Evolutionary conservation across 1,139 yeast species (phyloP).

Genomic region (Candida sp.): DNA sequence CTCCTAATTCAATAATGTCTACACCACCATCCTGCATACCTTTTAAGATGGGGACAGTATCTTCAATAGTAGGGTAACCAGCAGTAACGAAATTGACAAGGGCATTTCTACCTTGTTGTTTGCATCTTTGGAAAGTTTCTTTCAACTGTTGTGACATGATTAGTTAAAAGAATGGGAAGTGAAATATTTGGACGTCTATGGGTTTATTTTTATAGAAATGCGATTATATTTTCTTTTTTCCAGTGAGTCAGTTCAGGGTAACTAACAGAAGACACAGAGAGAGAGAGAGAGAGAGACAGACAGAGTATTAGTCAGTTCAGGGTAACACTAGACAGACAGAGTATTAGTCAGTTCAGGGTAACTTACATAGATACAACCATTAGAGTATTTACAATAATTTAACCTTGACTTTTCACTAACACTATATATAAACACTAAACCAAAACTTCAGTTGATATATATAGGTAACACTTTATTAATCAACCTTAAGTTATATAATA

Average conservation of each 20-base stretch:
- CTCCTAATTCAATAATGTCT: constrained; percentile 89
- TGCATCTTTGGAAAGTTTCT: constrained; percentile 70
- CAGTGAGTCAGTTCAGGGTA: constrained; percentile 20
- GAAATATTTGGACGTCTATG: too few relatives aligned
- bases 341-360: not conserved
- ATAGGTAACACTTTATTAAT: too few relatives aligned
- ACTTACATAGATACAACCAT: not conserved
- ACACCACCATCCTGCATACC: constrained; percentile 96
- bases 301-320: not conserved
- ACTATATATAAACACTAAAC: too few relatives aligned
- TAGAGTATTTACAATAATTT: not conserved
- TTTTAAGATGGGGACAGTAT: constrained; percentile 79
- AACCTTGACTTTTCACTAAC: too few relatives aligned
- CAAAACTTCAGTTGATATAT: too few relatives aligned
- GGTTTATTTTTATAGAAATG: too few relatives aligned
- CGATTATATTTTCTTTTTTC: not conserved
- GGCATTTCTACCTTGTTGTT: constrained; percentile 78
- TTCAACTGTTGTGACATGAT: constrained; percentile 64
- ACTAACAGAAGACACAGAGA: too few relatives aligned
- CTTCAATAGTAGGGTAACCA: constrained; percentile 86
- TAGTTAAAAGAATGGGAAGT: too few relatives aligned
- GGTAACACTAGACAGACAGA: too few relatives aligned
- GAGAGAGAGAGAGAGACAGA: too few relatives aligned
- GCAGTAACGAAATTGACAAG: constrained; percentile 92
- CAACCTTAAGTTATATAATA: too few relatives aligned